Percentiles rank a stretch among this genome's conserved stretches.
Evolutionary conservation across 805 yeast genomes (phyloP).

Genomic region (Saccharomycopsis lassenensis): DNA sequence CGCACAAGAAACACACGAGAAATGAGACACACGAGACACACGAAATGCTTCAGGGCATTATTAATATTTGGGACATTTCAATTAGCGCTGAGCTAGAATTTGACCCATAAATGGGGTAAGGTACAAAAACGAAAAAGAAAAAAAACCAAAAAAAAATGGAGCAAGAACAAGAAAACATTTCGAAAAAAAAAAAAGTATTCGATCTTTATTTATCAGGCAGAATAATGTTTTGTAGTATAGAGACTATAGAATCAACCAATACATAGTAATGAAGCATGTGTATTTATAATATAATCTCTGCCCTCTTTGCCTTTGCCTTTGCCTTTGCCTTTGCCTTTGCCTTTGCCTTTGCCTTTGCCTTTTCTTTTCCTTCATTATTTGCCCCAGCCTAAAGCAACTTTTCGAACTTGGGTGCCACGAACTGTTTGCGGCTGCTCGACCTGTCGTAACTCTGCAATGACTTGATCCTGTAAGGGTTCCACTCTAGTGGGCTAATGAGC

Average conservation of each 20-base stretch:
- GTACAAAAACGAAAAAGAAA: conserved; percentile 1
- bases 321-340: neutral
- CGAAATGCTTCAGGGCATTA: neutral
- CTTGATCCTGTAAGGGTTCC: conserved; percentile 7
- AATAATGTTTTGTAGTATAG: neutral
- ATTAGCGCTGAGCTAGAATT: neutral
- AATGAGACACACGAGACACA: neutral
- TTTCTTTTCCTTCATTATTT: neutral
- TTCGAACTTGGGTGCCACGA: conserved; percentile 13
- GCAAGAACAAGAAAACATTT: too few relatives aligned
- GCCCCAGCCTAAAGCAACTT: conserved; percentile 5
- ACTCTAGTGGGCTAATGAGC: neutral
- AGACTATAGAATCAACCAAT: neutral
- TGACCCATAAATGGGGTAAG: neutral
- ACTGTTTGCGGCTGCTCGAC: conserved; percentile 3
- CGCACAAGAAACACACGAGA: too few relatives aligned
- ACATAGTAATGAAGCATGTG: neutral
- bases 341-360: neutral
- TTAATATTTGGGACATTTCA: neutral
- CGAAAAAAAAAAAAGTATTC: too few relatives aligned
- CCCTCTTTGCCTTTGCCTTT: neutral
- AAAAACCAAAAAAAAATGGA: too few relatives aligned
- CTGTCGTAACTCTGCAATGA: conserved; percentile 9
- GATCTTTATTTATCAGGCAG: too few relatives aligned
- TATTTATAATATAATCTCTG: neutral